Evolutionary conservation across 768 basidiomycete genomes (phyloP).

Genomic region (Russula earlei): DNA sequence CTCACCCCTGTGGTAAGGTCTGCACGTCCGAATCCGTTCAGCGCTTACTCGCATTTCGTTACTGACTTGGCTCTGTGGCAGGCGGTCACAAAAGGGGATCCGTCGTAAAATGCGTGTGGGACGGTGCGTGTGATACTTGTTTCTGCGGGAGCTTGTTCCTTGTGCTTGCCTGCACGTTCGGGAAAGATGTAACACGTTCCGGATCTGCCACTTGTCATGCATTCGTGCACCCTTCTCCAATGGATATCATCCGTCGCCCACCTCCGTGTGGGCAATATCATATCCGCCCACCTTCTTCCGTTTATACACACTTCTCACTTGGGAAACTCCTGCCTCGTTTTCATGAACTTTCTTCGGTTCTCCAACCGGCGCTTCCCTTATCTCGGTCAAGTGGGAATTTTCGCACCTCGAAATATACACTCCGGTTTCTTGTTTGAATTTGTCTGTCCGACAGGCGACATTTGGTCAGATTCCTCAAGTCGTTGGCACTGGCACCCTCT

Average conservation of each 20-base stretch:
- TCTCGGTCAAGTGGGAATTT: constrained; percentile 17
- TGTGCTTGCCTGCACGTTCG: background rate
- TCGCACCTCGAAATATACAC: constrained; percentile 13
- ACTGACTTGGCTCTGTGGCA: background rate
- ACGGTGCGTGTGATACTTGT: background rate
- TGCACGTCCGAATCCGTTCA: background rate
- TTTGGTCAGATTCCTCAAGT: constrained; percentile 3
- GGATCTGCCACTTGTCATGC: constrained; percentile 4
- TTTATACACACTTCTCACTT: constrained; percentile 5
- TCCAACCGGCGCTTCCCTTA: constrained; percentile 14
- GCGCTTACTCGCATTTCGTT: background rate
- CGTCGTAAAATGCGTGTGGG: too few species aligned
- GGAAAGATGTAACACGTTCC: constrained; percentile 1
- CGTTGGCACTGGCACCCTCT: background rate
- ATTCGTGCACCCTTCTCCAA: background rate
- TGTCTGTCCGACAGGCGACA: constrained; percentile 11
- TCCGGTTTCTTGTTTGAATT: constrained; percentile 10
- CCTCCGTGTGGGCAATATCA: constrained; percentile 6
- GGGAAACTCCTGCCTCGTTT: constrained; percentile 10
- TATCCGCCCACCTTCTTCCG: background rate
- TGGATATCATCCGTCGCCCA: background rate
- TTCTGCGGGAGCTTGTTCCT: background rate
- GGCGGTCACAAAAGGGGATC: background rate
- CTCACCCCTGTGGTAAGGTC: constrained; percentile 4
- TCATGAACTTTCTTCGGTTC: constrained; percentile 6